Conservation (phyloP, 768 basidiomycete species). For the Amylocystis lapponica region DNA sequence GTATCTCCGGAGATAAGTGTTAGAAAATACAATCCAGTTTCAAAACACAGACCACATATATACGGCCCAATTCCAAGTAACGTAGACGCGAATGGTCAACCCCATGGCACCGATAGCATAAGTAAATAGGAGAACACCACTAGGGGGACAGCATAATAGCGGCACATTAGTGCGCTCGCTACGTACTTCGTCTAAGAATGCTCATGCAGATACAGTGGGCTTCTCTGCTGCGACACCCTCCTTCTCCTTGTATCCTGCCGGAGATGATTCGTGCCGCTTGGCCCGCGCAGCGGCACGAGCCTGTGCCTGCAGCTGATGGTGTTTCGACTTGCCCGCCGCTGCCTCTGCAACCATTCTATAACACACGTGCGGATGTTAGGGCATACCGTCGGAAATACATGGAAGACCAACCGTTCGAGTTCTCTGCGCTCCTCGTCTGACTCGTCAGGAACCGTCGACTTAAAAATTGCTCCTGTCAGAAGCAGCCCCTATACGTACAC, state of each 20-base stretch:
- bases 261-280: slow-evolving; percentile 8
- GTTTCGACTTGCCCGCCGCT: slow-evolving; percentile 66
- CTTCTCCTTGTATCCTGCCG: background rate
- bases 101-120: too few relatives aligned
- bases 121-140: too few relatives aligned
- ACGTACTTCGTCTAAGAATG: too few relatives aligned
- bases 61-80: too few relatives aligned
- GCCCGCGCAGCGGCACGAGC: slow-evolving; percentile 6
- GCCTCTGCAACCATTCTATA: slow-evolving; percentile 83
- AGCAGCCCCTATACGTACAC: slow-evolving; percentile 60
- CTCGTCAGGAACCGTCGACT: slow-evolving; percentile 77
- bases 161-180: too few relatives aligned
- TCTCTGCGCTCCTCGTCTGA: slow-evolving; percentile 92
- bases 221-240: background rate
- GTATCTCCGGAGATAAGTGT: too few relatives aligned
- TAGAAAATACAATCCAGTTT: too few relatives aligned
- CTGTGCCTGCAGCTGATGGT: slow-evolving; percentile 21
- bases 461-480: slow-evolving; percentile 87
- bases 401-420: slow-evolving; percentile 93
- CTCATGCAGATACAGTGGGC: too few relatives aligned
- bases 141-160: too few relatives aligned
- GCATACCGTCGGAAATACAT: slow-evolving; percentile 18
- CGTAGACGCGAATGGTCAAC: too few relatives aligned
- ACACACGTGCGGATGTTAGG: background rate
- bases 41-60: too few relatives aligned